Conservation (phyloP, 1,284 basidiomycete species). For the Rhodotorula sp. region DNA sequence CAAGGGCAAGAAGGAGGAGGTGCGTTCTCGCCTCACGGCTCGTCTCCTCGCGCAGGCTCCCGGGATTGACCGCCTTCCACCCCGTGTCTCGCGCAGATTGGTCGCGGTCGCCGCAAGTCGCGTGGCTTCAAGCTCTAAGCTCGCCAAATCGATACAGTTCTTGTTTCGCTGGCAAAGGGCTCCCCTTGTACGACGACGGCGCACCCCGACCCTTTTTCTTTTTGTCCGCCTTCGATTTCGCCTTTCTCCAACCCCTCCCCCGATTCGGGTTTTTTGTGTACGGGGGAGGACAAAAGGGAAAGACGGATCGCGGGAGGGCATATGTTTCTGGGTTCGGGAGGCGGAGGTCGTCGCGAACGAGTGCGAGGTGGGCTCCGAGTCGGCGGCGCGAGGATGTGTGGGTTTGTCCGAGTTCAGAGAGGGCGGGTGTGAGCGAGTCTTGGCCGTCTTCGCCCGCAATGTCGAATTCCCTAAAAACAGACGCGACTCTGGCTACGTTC, state of each 20-base stretch:
- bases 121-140: conserved; percentile 50
- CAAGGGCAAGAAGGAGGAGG: conserved; percentile 84
- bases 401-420: conserved; percentile 3
- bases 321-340: neutral
- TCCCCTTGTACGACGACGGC: no score
- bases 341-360: no score
- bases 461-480: conserved; percentile 1
- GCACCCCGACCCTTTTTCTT: no score
- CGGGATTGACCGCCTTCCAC: neutral
- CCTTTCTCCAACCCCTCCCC: no score
- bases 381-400: neutral
- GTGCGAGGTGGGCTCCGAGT: no score
- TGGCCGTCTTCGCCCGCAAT: conserved; percentile 7
- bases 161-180: neutral
- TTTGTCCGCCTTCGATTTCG: no score
- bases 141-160: neutral
- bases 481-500: neutral
- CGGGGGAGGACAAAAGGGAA: neutral
- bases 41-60: no score
- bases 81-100: neutral
- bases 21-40: neutral
- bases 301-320: no score
- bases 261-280: neutral
- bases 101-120: conserved; percentile 54
- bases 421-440: conserved; percentile 4